These are phyloP conservation scores for Leptographium wingfieldii DNA, from an alignment of 2,329 filamentous ascomycete genomes.

Conservation along the genomic window DNA sequence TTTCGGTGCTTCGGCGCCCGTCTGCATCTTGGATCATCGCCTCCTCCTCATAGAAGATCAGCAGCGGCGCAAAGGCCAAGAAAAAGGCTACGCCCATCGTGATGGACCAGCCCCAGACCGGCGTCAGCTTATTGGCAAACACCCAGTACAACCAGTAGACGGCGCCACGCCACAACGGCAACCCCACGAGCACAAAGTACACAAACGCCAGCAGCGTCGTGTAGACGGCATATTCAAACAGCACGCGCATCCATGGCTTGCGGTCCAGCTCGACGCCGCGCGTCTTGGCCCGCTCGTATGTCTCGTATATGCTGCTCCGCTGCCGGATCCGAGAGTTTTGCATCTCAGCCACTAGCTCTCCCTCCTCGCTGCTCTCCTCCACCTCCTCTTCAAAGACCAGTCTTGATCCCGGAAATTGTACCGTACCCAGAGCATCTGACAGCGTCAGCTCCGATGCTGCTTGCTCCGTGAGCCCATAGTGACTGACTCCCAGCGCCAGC, in stretches of 20 bases:
- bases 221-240: conserved; percentile 5
- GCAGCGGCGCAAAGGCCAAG: neutral
- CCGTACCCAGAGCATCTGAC: neutral
- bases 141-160: conserved; percentile 4
- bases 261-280: conserved; percentile 2
- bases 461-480: neutral
- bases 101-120: conserved; percentile 3
- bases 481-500: neutral
- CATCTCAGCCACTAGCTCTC: too few relatives aligned
- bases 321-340: neutral
- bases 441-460: neutral
- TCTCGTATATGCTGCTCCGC: conserved; percentile 1
- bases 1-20: neutral
- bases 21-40: neutral
- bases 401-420: neutral
- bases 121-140: neutral
- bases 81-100: neutral
- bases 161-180: conserved; percentile 4
- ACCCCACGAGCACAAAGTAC: conserved; percentile 4
- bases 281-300: conserved; percentile 6
- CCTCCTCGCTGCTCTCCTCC: neutral
- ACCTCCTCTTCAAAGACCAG: neutral
- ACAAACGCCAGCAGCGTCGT: neutral
- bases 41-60: conserved; percentile 1
- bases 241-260: neutral